A percentile compares a stretch with the other conserved stretches of the same genome.
These are phyloP conservation scores for Neonectria ditissima DNA, from an alignment of 2,329 filamentous ascomycete species.

Conservation along the genomic window DNA sequence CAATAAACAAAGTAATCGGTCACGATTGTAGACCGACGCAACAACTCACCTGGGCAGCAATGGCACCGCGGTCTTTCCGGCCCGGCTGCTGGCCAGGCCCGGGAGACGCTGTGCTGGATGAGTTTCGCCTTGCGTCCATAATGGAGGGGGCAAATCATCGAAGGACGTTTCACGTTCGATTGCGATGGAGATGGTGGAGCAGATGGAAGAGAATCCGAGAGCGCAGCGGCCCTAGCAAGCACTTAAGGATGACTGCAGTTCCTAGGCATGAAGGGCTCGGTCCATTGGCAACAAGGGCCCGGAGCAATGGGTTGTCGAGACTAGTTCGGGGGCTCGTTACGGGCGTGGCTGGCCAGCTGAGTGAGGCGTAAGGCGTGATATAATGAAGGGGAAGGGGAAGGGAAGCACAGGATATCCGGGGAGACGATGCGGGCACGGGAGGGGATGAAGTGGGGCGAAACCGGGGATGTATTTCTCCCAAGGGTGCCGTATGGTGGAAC, in stretches of 20 bases:
- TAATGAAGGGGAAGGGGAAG: constrained; percentile 22
- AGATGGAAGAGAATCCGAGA: constrained; percentile 5
- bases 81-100: constrained; percentile 48
- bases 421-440: constrained; percentile 25
- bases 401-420: constrained; percentile 24
- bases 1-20: neutral
- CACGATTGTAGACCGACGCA: constrained; percentile 35
- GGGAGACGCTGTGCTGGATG: constrained; percentile 49
- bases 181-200: constrained; percentile 11
- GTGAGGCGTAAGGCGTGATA: neutral
- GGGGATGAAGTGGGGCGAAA: constrained; percentile 28
- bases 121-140: constrained; percentile 43
- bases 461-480: constrained; percentile 30
- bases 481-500: constrained; percentile 28
- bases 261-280: constrained; percentile 25
- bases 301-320: constrained; percentile 23
- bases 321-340: constrained; percentile 28
- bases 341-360: constrained; percentile 26
- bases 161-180: constrained; percentile 37
- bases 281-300: constrained; percentile 39
- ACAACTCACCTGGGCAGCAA: constrained; percentile 53
- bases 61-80: constrained; percentile 54
- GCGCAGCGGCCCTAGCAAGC: constrained; percentile 44
- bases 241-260: constrained; percentile 33
- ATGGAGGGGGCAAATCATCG: constrained; percentile 32